Conservation (phyloP, 164 flowering plant genomes). For the Paratinospora sagittata region DNA sequence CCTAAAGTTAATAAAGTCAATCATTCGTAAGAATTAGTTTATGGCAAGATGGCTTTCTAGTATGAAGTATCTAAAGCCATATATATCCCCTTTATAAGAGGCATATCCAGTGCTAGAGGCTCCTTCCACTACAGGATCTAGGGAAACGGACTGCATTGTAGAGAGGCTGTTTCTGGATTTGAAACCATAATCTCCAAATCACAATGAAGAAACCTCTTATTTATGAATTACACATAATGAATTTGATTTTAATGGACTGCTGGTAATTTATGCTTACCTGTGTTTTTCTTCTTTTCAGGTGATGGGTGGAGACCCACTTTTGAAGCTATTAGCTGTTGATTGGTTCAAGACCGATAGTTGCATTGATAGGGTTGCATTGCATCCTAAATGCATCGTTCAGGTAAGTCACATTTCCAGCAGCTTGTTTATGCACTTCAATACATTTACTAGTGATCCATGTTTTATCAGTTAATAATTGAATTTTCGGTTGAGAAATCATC, state of each 20-base stretch:
- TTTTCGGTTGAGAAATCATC: background rate
- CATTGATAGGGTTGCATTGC: conserved; percentile 52
- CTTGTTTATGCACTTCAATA: background rate
- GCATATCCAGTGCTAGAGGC: too few species aligned
- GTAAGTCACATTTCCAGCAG: conserved; percentile 24
- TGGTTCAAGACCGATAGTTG: conserved; percentile 71
- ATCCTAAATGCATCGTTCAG: conserved; percentile 80
- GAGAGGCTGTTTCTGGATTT: too few species aligned
- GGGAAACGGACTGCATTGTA: too few species aligned
- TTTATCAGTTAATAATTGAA: background rate
- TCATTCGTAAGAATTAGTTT: background rate
- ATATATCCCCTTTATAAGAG: too few species aligned
- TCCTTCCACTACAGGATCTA: too few species aligned
- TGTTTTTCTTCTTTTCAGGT: conserved; percentile 38
- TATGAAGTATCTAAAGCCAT: too few species aligned
- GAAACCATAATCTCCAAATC: too few species aligned
- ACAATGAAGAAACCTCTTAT: too few species aligned
- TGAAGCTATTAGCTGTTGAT: conserved; percentile 88
- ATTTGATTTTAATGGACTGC: background rate
- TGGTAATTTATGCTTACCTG: background rate
- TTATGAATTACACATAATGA: background rate
- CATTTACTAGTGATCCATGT: background rate
- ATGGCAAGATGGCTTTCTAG: background rate
- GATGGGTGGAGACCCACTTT: conserved; percentile 83
- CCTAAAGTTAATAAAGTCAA: background rate